Base-by-base conservation (phyloP, 768 basidiomycete genomes). In the Auriscalpium microsporum region DNA sequence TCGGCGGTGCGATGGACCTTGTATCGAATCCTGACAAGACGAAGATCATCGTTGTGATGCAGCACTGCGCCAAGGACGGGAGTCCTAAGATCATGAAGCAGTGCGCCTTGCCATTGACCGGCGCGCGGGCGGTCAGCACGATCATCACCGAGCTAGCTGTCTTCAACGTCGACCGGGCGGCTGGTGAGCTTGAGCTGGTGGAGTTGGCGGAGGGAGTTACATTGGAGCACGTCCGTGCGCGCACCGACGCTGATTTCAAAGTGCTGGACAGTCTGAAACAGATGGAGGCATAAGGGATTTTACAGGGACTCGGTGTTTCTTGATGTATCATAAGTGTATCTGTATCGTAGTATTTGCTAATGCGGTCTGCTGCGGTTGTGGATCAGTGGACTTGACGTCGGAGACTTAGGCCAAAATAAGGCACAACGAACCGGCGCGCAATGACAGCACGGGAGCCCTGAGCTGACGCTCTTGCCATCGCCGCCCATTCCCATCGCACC, bases 21-120 rank as follows among this genome's bases (percentile, higher is more conserved):
- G 90, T 93, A 55, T 94, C 92, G 53, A 95, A 94, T 71, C 93
- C 93, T 1, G 91, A 94, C 69, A 85, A 86, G 73, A 96, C 94
- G 45, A 94, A 89, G 70, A 86, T 92, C 61, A 90, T 94, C 53
- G 90, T 78, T 8, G 78, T 87, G 38, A 87, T 90, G 80, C 92
- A 95, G 65, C 93, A 94, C 72, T 81, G 82, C 64, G 83, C 89
- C 40, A 94, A 93, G 73, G 84, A 90, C 65, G 94, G 92, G 40
- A 81, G 80, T 58, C 84, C 86, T 21, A 96, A 96, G 76, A 83
- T 96, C 56, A 76, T 94, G 56, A 75, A 83, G 65, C 70, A 85
- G 65, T 95, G 94, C 64, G 74, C 76, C 2, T 79, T 96, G 47
- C 94, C 94, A 21, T 74, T 94, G 37, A 96, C 94, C 0, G 94